Conservation (phyloP, 1,139 yeast genomes). For the Hyphopichia buzzinii region DNA sequence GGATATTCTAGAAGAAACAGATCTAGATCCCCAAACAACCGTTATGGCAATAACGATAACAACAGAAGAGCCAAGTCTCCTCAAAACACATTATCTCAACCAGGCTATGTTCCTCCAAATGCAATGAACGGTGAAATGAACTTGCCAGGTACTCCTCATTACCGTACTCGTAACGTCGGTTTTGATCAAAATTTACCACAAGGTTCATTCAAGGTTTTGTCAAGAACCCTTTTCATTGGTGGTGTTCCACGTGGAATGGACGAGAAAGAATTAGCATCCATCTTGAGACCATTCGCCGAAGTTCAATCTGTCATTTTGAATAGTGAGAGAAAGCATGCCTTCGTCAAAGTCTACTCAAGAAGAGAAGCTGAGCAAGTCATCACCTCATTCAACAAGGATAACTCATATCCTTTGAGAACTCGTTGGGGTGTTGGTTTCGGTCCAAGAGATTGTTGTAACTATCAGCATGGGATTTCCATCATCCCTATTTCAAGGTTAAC, state of each 20-base stretch:
- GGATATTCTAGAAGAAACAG: conserved; percentile 50
- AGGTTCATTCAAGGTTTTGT: conserved; percentile 77
- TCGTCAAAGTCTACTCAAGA: conserved; percentile 94
- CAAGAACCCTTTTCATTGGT: conserved; percentile 91
- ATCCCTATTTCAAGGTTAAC: conserved; percentile 86
- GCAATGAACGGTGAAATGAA: conserved; percentile 53
- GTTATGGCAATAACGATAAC: conserved; percentile 5
- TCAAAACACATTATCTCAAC: conserved; percentile 7
- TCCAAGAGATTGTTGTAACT: conserved; percentile 97
- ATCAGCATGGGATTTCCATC: conserved; percentile 83
- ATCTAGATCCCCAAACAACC: conserved; percentile 50
- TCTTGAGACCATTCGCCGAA: conserved; percentile 85
- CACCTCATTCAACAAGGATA: conserved; percentile 52
- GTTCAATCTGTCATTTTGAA: conserved; percentile 89
- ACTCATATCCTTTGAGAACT: conserved; percentile 63
- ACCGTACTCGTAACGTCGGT: conserved; percentile 66
- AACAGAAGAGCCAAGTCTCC: conserved; percentile 33
- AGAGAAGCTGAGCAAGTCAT: conserved; percentile 82
- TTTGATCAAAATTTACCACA: conserved; percentile 72
- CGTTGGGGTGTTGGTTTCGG: conserved; percentile 99
- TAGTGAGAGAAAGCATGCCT: conserved; percentile 90
- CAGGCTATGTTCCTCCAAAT: conserved; percentile 9
- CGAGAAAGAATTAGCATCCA: conserved; percentile 64
- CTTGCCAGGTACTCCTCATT: conserved; percentile 68
- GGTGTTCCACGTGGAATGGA: conserved; percentile 86